Conservation (phyloP, 768 basidiomycete genomes). For the Termitomyces sp. region DNA sequence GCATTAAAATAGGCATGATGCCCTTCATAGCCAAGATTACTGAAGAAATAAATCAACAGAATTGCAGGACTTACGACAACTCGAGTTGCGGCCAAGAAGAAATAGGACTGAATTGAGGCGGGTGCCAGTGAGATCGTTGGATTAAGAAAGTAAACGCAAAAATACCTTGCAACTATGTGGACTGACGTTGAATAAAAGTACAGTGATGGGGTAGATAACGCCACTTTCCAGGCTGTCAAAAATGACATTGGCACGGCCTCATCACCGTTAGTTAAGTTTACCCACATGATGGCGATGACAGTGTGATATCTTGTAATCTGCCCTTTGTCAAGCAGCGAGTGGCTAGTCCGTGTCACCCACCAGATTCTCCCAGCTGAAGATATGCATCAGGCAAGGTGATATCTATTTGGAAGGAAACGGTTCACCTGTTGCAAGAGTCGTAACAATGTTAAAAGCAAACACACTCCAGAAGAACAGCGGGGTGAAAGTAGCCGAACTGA, state of each 20-base stretch:
- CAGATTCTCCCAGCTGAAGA: background rate
- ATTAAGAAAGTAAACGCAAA: background rate
- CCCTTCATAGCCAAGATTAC: background rate
- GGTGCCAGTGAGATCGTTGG: background rate
- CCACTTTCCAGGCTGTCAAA: background rate
- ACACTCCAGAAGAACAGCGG: background rate
- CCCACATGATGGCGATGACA: background rate
- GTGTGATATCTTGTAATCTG: background rate
- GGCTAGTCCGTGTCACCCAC: background rate
- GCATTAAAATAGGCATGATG: background rate
- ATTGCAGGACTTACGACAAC: background rate
- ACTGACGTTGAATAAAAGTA: background rate
- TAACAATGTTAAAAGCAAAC: background rate
- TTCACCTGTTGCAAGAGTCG: background rate
- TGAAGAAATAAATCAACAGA: background rate
- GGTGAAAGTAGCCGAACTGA: background rate
- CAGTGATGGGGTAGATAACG: background rate
- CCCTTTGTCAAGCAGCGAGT: background rate
- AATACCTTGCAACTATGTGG: background rate
- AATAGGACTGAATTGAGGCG: background rate
- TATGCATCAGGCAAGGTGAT: background rate
- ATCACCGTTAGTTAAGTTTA: background rate
- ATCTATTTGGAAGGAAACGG: background rate
- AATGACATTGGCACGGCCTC: background rate
- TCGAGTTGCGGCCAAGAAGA: background rate